A percentile compares a stretch with the other conserved stretches of the same genome.
These are phyloP conservation scores for Heimioporus retisporus DNA, from an alignment of 1,284 basidiomycete genomes.

Conservation along the genomic window DNA sequence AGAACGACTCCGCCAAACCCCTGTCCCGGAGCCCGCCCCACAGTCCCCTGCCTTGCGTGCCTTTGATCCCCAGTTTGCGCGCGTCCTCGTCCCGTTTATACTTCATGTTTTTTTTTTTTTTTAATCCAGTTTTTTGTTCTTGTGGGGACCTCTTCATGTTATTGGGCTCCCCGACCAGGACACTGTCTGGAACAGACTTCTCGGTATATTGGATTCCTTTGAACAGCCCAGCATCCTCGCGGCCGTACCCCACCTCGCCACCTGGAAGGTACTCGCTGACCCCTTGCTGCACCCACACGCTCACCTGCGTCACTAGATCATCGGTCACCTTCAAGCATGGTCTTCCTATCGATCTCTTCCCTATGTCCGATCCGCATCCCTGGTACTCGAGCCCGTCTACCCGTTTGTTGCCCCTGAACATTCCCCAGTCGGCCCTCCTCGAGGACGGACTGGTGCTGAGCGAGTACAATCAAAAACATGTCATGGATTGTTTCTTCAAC, in stretches of 20 bases:
- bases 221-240: conserved; percentile 63
- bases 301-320: conserved; percentile 49
- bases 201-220: conserved; percentile 65
- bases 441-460: conserved; percentile 66
- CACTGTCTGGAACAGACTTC: conserved; percentile 64
- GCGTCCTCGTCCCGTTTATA: conserved; percentile 81
- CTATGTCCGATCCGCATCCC: conserved; percentile 70
- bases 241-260: conserved; percentile 54
- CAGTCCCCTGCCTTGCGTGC: conserved; percentile 63
- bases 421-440: conserved; percentile 65
- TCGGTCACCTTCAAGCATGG: conserved; percentile 62
- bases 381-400: conserved; percentile 48
- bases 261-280: conserved; percentile 67
- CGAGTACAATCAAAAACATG: conserved; percentile 59
- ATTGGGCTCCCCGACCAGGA: conserved; percentile 62
- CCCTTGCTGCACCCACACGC: not conserved
- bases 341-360: conserved; percentile 54
- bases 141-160: conserved; percentile 74
- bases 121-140: too few relatives aligned
- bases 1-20: conserved; percentile 26
- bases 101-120: too few relatives aligned
- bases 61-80: conserved; percentile 78
- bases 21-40: conserved; percentile 48
- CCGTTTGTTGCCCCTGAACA: conserved; percentile 12
- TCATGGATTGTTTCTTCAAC: conserved; percentile 73